phyloP scores from a whole-genome alignment of 2,329 filamentous ascomycete genomes.

The Grosmannia huntii region DNA sequence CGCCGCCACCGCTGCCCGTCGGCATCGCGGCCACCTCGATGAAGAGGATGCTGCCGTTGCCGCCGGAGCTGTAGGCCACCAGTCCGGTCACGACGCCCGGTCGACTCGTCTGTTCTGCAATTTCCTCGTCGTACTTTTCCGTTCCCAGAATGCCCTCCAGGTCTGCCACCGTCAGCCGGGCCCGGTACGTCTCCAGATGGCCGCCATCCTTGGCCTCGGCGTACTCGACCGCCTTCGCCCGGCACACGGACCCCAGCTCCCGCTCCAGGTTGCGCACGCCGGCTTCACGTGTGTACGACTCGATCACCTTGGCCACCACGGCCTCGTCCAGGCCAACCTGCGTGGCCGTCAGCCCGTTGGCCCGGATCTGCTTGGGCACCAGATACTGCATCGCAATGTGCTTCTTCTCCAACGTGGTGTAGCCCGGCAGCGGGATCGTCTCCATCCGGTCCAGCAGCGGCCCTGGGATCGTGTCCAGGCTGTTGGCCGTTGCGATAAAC shows the following conservation, averaged over 20 bases:
- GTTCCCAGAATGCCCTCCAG: constrained; percentile 85
- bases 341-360: constrained; percentile 68
- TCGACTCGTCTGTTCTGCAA: constrained; percentile 70
- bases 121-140: constrained; percentile 89
- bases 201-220: constrained; percentile 75
- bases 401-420: constrained; percentile 92
- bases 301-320: constrained; percentile 89
- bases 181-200: constrained; percentile 55
- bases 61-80: constrained; percentile 85
- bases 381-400: constrained; percentile 88
- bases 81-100: constrained; percentile 93
- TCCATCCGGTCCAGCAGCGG: constrained; percentile 95
- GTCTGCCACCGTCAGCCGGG: constrained; percentile 62
- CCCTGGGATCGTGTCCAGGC: constrained; percentile 85
- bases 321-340: constrained; percentile 69
- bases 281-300: constrained; percentile 89
- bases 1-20: constrained; percentile 74
- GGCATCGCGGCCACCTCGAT: constrained; percentile 98
- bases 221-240: constrained; percentile 88
- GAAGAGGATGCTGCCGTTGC: constrained; percentile 92
- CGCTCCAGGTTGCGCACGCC: constrained; percentile 93
- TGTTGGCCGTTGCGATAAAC: constrained; percentile 96
- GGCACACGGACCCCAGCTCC: constrained; percentile 88
- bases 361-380: constrained; percentile 88
- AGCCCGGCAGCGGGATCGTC: constrained; percentile 82